Conservation (phyloP, 306 rosid genomes). For the Rosa chinensis region DNA sequence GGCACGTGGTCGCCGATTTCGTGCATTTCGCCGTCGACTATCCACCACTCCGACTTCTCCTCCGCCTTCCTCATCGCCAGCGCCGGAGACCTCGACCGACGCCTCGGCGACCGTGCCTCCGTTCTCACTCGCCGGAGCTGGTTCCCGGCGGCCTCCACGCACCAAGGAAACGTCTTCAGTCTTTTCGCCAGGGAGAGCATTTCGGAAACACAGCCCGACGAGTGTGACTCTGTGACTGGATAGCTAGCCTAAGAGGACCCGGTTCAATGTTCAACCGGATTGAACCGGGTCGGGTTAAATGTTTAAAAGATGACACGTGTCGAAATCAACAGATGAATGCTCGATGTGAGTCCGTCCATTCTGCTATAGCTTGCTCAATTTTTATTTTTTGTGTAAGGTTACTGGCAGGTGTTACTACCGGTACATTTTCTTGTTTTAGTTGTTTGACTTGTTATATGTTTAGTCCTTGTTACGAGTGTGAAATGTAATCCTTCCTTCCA, state of each 20-base stretch:
- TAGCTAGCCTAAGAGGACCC: background rate
- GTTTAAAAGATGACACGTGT: background rate
- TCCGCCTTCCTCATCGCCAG: slow-evolving; percentile 37
- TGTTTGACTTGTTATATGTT: background rate
- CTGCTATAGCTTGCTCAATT: background rate
- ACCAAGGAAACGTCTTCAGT: slow-evolving; percentile 34
- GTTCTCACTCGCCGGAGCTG: slow-evolving; percentile 43
- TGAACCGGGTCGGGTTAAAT: background rate
- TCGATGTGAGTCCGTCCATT: no score
- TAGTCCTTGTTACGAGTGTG: slow-evolving; percentile 7
- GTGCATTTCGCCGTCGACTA: slow-evolving; percentile 89
- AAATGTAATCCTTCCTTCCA: background rate
- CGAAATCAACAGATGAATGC: background rate
- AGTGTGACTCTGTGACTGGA: background rate
- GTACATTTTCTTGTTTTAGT: background rate
- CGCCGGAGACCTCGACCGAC: slow-evolving; percentile 50
- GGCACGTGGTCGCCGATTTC: slow-evolving; percentile 90
- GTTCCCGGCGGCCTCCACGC: slow-evolving; percentile 29
- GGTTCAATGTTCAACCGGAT: background rate
- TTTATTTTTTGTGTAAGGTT: no score
- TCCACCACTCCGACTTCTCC: slow-evolving; percentile 89
- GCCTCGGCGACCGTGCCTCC: slow-evolving; percentile 35
- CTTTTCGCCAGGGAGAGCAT: slow-evolving; percentile 63
- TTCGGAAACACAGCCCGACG: background rate
- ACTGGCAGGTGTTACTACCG: background rate